Conservation (phyloP, 2,329 filamentous ascomycete genomes). For the Aspergillus caelatus region DNA sequence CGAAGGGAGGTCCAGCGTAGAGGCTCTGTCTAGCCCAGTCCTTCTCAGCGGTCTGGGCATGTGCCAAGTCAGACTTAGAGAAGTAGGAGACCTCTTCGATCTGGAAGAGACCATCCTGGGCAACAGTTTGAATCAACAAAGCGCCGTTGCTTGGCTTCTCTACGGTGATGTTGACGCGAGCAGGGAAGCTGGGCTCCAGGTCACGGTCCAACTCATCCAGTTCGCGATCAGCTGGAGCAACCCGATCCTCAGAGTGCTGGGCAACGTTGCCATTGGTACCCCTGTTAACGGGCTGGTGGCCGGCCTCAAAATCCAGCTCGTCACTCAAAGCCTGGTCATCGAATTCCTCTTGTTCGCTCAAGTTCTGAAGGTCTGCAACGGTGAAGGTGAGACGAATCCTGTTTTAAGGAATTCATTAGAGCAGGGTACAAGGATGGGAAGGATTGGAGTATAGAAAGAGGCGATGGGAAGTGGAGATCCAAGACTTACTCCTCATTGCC, state of each 20-base stretch:
- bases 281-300: constrained; percentile 58
- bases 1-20: constrained; percentile 90
- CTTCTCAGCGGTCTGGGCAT: constrained; percentile 73
- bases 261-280: constrained; percentile 55
- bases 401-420: neutral
- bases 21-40: constrained; percentile 74
- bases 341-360: constrained; percentile 61
- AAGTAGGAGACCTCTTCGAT: constrained; percentile 93
- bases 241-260: constrained; percentile 54
- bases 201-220: constrained; percentile 59
- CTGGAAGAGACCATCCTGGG: constrained; percentile 81
- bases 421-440: neutral
- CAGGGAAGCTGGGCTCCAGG: constrained; percentile 67
- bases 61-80: constrained; percentile 74
- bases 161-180: constrained; percentile 80
- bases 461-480: neutral
- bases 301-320: constrained; percentile 57
- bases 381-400: constrained; percentile 82
- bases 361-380: constrained; percentile 76
- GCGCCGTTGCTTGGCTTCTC: constrained; percentile 86
- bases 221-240: constrained; percentile 60
- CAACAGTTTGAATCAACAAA: constrained; percentile 81
- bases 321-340: constrained; percentile 60
- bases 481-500: constrained; percentile 79
- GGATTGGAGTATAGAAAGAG: constrained; percentile 2